These are phyloP conservation scores for Auriscalpium orientale DNA, from an alignment of 768 basidiomycete genomes.

Conservation along the genomic window DNA sequence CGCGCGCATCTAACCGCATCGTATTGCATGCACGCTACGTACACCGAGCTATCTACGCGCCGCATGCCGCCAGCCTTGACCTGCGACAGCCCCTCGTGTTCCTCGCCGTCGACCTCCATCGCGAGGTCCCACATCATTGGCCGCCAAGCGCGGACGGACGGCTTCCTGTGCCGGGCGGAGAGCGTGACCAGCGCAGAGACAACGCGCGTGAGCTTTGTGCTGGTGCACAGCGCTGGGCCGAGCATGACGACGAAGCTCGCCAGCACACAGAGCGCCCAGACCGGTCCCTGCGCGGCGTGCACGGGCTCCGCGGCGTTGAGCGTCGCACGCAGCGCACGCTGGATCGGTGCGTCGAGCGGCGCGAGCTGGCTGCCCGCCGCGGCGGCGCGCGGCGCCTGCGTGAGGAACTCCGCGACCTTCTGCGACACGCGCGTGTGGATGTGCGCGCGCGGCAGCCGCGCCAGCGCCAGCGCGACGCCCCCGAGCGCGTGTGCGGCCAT, in stretches of 20 bases:
- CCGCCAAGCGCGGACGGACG: conserved; percentile 68
- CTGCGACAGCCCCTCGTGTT: no score
- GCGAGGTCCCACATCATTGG: conserved; percentile 39
- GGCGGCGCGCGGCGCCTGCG: conserved; percentile 5
- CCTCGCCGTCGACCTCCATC: conserved; percentile 15
- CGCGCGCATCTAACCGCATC: no score
- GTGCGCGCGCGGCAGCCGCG: conserved; percentile 37
- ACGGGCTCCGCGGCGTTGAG: conserved; percentile 45
- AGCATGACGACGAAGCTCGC: conserved; percentile 59
- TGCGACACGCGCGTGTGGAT: conserved; percentile 49
- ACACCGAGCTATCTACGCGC: no score
- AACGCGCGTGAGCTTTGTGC: conserved; percentile 35
- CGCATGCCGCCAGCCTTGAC: no score
- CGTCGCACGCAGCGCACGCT: conserved; percentile 61
- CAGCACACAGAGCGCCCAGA: conserved; percentile 68
- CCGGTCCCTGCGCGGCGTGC: conserved; percentile 66
- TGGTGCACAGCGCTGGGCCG: conserved; percentile 43
- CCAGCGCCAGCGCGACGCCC: conserved; percentile 52
- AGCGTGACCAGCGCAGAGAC: conserved; percentile 44
- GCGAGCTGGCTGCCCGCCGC: conserved; percentile 18
- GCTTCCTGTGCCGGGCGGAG: conserved; percentile 55
- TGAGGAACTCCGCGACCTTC: conserved; percentile 41
- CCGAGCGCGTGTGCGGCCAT: conserved; percentile 74
- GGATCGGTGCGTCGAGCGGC: conserved; percentile 41
- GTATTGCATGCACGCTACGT: no score